phyloP scores from a whole-genome alignment of 2,329 filamentous ascomycete genomes.

The Domatiomyces catenatus region DNA sequence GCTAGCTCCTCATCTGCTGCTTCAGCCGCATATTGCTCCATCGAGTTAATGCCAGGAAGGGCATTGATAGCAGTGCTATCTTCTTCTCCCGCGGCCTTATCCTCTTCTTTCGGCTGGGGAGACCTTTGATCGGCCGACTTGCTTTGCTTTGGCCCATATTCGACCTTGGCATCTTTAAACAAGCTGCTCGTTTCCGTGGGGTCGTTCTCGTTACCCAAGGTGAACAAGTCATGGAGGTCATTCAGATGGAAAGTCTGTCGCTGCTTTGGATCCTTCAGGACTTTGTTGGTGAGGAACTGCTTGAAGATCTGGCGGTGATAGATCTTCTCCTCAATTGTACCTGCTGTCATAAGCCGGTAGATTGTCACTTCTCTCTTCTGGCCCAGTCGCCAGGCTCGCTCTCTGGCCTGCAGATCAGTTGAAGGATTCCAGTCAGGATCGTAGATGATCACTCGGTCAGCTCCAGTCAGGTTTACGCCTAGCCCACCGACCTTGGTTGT shows the following conservation, averaged over 20 bases:
- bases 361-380: slow-evolving; percentile 93
- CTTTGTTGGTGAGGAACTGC: slow-evolving; percentile 92
- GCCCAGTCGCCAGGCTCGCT: slow-evolving; percentile 87
- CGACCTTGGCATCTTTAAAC: slow-evolving; percentile 75
- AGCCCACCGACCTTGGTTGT: slow-evolving; percentile 92
- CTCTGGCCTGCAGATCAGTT: slow-evolving; percentile 85
- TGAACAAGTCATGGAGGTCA: slow-evolving; percentile 86
- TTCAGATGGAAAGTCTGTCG: slow-evolving; percentile 78
- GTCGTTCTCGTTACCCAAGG: slow-evolving; percentile 52
- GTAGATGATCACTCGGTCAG: slow-evolving; percentile 92
- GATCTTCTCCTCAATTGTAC: slow-evolving; percentile 98
- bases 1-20: slow-evolving; percentile 26
- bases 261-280: slow-evolving; percentile 85
- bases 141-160: slow-evolving; percentile 34
- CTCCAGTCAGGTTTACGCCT: slow-evolving; percentile 86
- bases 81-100: slow-evolving; percentile 11
- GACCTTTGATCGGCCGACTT: slow-evolving; percentile 12
- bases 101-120: slow-evolving; percentile 13
- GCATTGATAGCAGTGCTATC: slow-evolving; percentile 31
- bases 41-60: slow-evolving; percentile 45
- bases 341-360: slow-evolving; percentile 93
- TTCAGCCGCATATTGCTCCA: slow-evolving; percentile 48
- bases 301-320: slow-evolving; percentile 98
- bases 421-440: slow-evolving; percentile 99
- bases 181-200: slow-evolving; percentile 71